A percentile compares a stretch with the other conserved stretches of the same genome.
Evolutionary conservation across 148 eudicot species (phyloP).

Genomic region (Spergularia bocconei): DNA sequence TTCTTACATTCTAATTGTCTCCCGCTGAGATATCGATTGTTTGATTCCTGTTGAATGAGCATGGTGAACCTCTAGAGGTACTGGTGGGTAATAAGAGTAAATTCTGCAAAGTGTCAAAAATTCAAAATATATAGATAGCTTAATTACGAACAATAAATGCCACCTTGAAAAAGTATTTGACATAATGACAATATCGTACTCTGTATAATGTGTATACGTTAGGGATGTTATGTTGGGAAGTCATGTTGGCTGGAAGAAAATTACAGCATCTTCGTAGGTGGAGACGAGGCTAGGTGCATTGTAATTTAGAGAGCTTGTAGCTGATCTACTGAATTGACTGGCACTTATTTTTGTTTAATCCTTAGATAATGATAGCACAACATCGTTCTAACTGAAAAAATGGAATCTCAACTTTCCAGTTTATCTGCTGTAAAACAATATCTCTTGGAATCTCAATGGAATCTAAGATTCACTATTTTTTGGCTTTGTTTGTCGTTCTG

Average conservation of each 20-base stretch:
- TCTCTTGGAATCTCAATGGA: too few species aligned
- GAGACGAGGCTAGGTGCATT: too few species aligned
- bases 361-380: too few species aligned
- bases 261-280: too few species aligned
- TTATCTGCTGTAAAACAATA: too few species aligned
- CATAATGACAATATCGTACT: neutral
- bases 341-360: too few species aligned
- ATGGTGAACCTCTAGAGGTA: neutral
- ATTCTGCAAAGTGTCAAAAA: neutral
- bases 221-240: neutral
- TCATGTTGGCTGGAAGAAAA: neutral
- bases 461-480: too few species aligned
- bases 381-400: too few species aligned
- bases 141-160: neutral
- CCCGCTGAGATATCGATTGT: neutral
- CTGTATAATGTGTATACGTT: neutral
- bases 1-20: neutral
- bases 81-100: neutral
- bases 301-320: too few species aligned
- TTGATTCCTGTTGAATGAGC: neutral
- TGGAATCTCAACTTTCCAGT: too few species aligned
- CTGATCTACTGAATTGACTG: too few species aligned
- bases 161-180: neutral
- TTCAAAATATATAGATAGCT: neutral
- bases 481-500: too few species aligned